phyloP scores from a whole-genome alignment of 257 asterid genomes.

The Nyctanthes arbortristis region DNA sequence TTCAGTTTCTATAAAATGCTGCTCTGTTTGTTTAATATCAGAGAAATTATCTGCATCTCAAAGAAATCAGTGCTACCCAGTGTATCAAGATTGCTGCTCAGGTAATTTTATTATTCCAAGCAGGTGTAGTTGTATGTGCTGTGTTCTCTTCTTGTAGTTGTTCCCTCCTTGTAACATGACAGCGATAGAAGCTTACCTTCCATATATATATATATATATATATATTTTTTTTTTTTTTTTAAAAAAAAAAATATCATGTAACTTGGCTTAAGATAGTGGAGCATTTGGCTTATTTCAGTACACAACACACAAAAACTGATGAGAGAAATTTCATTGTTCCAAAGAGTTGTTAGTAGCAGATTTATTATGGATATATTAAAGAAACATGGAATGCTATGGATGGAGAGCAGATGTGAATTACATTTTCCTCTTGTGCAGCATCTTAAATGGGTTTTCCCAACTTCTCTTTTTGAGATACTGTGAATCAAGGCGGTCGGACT shows the following conservation, averaged over 20 bases:
- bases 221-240: no score
- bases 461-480: no score
- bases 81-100: constrained; percentile 96
- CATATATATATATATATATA: no score
- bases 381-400: background rate
- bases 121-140: background rate
- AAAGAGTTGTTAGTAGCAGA: background rate
- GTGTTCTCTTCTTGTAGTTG: background rate
- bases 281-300: no score
- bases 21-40: constrained; percentile 31
- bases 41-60: constrained; percentile 91
- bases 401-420: no score
- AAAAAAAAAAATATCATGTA: no score
- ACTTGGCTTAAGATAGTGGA: no score
- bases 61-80: constrained; percentile 96
- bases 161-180: background rate
- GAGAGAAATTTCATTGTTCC: background rate
- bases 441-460: no score
- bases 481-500: no score
- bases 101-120: constrained; percentile 41
- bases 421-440: no score
- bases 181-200: no score
- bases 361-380: background rate
- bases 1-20: background rate
- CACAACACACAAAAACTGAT: no score